Conservation (phyloP, 495 filamentous ascomycete genomes). For the Penicillium crystallinum region DNA sequence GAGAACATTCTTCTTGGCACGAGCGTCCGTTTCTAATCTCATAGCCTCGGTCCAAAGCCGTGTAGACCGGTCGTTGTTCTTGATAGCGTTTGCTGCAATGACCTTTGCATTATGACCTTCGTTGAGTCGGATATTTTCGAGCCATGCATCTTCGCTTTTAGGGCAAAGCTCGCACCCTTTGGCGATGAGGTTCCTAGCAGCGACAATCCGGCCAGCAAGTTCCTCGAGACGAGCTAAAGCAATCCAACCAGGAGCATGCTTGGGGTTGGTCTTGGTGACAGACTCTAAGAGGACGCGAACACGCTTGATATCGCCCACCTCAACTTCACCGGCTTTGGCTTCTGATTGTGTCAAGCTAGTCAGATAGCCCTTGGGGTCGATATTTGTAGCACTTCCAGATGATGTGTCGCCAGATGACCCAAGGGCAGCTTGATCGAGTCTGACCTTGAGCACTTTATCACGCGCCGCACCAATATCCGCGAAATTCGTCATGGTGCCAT, state of each 20-base stretch:
- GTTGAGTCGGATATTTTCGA: constrained; percentile 89
- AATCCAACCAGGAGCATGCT: constrained; percentile 95
- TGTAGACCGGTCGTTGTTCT: constrained; percentile 83
- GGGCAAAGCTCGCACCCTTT: constrained; percentile 86
- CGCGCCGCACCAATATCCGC: constrained; percentile 94
- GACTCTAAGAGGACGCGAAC: constrained; percentile 90
- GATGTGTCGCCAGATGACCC: constrained; percentile 63
- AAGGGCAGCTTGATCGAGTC: constrained; percentile 81
- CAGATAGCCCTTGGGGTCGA: constrained; percentile 94
- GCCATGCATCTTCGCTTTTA: constrained; percentile 91
- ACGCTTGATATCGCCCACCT: constrained; percentile 91
- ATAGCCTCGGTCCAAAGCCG: constrained; percentile 91
- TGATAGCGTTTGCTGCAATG: constrained; percentile 91
- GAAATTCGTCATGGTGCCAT: constrained; percentile 95
- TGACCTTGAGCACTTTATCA: constrained; percentile 87
- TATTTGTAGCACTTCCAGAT: constrained; percentile 78
- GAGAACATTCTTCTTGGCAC: constrained; percentile 84
- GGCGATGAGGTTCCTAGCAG: constrained; percentile 77
- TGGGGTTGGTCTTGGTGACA: constrained; percentile 91
- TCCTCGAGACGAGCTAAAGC: constrained; percentile 91
- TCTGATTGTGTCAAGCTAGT: constrained; percentile 81
- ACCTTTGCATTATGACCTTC: constrained; percentile 90
- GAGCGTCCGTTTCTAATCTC: constrained; percentile 75
- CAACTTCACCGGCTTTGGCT: constrained; percentile 68
- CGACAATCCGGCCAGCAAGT: constrained; percentile 80